Base-by-base conservation (phyloP, 2,329 filamentous ascomycete species). In the Penicillium sp. region DNA sequence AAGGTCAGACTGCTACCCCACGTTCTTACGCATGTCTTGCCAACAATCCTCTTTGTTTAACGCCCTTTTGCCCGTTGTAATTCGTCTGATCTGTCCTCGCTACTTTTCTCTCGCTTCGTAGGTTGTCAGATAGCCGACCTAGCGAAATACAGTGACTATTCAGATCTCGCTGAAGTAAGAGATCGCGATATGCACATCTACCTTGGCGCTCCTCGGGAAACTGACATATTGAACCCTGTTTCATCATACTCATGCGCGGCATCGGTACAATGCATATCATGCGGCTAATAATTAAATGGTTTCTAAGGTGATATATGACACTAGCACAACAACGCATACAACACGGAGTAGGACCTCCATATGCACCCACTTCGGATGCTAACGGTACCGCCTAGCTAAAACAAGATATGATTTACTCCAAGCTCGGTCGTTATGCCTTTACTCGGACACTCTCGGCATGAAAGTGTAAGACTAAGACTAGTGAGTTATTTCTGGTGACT, bases 221-320 rank as follows among this genome's bases (percentile, higher is more conserved):
- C 19, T 17, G n/a, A 4, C n/a, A 51, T 31, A 25, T 27, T 21
- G 4, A 17, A 46, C 29, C 10, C 40, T 17, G 6, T 25, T 27
- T 10, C 7, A n/a, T 19, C n/a, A 37, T 37, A 35, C 21, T 27
- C 10, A 45, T 53, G 41, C 51, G 31, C 25, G 42, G 31, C 51
- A 54, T 54, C 23, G 25, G 33, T 12, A 37, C 13, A 4, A 17
- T 48, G 51, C 51, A 54, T 50, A 40, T 38, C 31, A 54, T 54
- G 42, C 51, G 45, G 33, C 51, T 54, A 21, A 37, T 13, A 38
- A 15, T 35, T 7, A 4, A 29, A 31, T 47, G 2, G 5, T 3
- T 15, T 19, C 31, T 3, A 25, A 10, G 27, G 21, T 19, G n/a
- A 25, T 10, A 31, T 29, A 25, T 48, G 33, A 31, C 31, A 38